phyloP scores from a whole-genome alignment of 805 yeast species.

The Groenewaldozyma tartarivorans region DNA sequence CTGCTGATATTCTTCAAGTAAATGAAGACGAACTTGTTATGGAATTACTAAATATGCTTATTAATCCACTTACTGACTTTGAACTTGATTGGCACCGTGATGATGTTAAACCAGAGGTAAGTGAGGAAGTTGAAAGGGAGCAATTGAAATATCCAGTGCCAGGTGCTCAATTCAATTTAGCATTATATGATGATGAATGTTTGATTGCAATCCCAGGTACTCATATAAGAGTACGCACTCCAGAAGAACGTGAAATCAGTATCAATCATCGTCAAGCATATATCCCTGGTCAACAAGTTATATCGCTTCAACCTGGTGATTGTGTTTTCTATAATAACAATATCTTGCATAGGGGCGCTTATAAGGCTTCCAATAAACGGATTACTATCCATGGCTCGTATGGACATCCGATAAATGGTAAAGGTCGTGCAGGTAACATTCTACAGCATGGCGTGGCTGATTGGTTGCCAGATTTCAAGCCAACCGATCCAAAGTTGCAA shows the following conservation, averaged over 20 bases:
- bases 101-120: conserved; percentile 38
- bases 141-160: conserved; percentile 34
- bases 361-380: conserved; percentile 31
- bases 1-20: conserved; percentile 36
- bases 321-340: conserved; percentile 42
- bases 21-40: conserved; percentile 29
- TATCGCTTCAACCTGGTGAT: conserved; percentile 40
- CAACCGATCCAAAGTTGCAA: conserved; percentile 9
- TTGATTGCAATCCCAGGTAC: conserved; percentile 41
- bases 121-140: conserved; percentile 36
- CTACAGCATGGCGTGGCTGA: conserved; percentile 43
- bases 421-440: conserved; percentile 39
- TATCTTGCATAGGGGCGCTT: conserved; percentile 40
- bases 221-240: conserved; percentile 37
- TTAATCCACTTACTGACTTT: conserved; percentile 43
- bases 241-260: conserved; percentile 32
- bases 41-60: conserved; percentile 45
- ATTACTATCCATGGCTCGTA: conserved; percentile 43
- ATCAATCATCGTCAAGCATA: conserved; percentile 26
- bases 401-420: conserved; percentile 35
- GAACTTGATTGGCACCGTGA: conserved; percentile 49
- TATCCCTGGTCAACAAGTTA: conserved; percentile 23
- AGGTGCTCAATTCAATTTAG: conserved; percentile 44
- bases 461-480: conserved; percentile 27
- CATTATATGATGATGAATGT: conserved; percentile 38